A percentile compares a stretch with the other conserved stretches of the same genome.
phyloP scores from a whole-genome alignment of 163 green algal species.

The Trebouxiophyceae sp. region DNA sequence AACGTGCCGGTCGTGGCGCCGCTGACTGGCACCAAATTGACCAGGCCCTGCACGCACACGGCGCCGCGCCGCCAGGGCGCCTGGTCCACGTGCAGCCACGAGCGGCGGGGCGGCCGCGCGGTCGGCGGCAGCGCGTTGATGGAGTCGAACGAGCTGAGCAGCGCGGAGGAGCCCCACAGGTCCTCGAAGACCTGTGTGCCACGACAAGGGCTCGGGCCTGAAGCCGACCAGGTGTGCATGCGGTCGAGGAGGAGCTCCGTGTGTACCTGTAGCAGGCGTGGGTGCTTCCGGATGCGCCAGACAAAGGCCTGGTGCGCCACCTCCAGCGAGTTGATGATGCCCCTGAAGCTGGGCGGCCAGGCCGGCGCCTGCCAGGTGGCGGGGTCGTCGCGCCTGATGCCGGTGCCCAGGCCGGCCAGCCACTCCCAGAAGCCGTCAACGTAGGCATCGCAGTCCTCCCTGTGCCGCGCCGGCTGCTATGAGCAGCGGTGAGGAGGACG shows the following conservation, averaged over 20 bases:
- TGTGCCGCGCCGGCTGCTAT: no score
- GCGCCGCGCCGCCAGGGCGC: conserved; percentile 7
- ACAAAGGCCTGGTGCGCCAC: conserved; percentile 26
- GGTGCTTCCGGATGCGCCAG: conserved; percentile 16
- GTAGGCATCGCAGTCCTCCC: conserved; percentile 19
- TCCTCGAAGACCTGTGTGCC: conserved; percentile 15
- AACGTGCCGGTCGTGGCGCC: conserved; percentile 18
- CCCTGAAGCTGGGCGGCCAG: conserved; percentile 12
- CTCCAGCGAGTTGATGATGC: conserved; percentile 28
- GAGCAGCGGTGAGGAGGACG: no score
- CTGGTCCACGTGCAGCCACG: conserved; percentile 23
- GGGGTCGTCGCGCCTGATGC: conserved; percentile 12
- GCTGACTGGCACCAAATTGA: conserved; percentile 22
- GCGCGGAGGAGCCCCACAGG: conserved; percentile 15
- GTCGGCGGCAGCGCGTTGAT: conserved; percentile 15
- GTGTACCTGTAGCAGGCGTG: conserved; percentile 3
- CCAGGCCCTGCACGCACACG: conserved; percentile 17
- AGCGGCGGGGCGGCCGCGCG: neutral
- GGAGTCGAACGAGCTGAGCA: conserved; percentile 23
- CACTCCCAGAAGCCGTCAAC: conserved; percentile 15
- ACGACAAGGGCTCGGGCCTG: neutral
- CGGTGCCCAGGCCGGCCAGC: conserved; percentile 18
- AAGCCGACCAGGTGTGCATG: no score
- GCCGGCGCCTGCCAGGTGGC: conserved; percentile 10
- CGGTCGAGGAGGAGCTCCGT: neutral